Base-by-base conservation (phyloP, 768 basidiomycete species). In the Hygrophoropsis aurantiaca region DNA sequence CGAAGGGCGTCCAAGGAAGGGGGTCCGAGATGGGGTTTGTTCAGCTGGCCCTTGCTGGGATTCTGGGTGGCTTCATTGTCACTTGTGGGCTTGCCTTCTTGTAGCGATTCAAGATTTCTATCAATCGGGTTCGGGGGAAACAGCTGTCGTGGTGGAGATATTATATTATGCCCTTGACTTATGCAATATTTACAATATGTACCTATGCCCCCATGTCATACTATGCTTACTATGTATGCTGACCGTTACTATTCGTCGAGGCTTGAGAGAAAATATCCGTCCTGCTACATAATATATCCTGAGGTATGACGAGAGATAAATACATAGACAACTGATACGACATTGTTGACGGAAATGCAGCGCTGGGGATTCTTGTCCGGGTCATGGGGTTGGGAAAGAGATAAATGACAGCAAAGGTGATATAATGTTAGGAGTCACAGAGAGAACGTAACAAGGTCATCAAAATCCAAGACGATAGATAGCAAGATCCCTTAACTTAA, bases 31-130 rank as follows among this genome's bases (percentile, higher is more conserved):
- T 42, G 35, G 54, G 54, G 20, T 68, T 67, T 57, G 47, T 69
- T 53, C 66, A 69, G 40, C 56, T 68, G 42, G 51, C 52, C 24
- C 24, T 66, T 42, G 67, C 66, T n/a, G 68, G 65, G 38, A 42
- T 57, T 9, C 13, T 67, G 30, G 65, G 65, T 2, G 65, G 68
- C 33, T 52, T 69, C n/a, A 43, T 58, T 25, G 63, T 62, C 25
- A 58, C 58, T 5, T 46, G 46, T 42, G 67, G 65, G 37, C 59
- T 69, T 44, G 56, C 60, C 43, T 64, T 46, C 44, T 44, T 67
- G 58, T 69, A 66, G 51, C 60, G 49, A 61, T 65, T 59, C 63
- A 50, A 42, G 41, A 37, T 34, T 38, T 44, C 38, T 8, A 32
- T 20, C 41, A 8, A 23, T 21, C 33, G 37, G 27, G 26, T 44